Percentiles rank a stretch among this genome's conserved stretches.
Evolutionary conservation across 768 basidiomycete genomes (phyloP).

Genomic region (Tulasnella sp.): DNA sequence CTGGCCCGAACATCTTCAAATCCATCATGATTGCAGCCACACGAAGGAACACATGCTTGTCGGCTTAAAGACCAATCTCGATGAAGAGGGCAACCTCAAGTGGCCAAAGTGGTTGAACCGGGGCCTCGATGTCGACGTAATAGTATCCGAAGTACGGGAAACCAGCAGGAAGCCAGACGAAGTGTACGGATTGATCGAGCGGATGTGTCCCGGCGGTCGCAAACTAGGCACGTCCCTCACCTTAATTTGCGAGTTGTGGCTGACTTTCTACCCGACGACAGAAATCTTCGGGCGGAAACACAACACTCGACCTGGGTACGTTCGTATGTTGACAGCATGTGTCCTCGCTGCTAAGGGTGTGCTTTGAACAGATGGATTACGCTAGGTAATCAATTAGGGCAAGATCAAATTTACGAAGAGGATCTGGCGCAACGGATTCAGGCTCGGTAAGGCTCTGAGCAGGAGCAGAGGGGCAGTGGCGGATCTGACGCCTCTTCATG

Average conservation of each 20-base stretch:
- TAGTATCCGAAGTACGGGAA: constrained; percentile 93
- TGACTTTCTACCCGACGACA: constrained; percentile 11
- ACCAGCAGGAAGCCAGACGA: constrained; percentile 97
- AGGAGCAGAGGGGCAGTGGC: neutral
- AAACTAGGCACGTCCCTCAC: constrained; percentile 36
- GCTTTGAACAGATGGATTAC: constrained; percentile 61
- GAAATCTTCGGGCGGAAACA: constrained; percentile 97
- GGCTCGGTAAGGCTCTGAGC: constrained; percentile 38
- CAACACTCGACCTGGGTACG: constrained; percentile 79
- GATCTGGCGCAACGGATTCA: constrained; percentile 63
- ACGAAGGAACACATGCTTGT: constrained; percentile 98
- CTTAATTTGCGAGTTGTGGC: constrained; percentile 11
- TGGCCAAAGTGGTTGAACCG: constrained; percentile 78
- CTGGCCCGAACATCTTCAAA: neutral
- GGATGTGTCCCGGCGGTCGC: constrained; percentile 78
- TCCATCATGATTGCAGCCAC: constrained; percentile 32
- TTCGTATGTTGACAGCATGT: constrained; percentile 5
- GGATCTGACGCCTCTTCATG: neutral
- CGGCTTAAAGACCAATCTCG: constrained; percentile 75
- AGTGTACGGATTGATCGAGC: constrained; percentile 88
- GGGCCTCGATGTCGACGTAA: constrained; percentile 89
- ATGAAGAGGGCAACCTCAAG: constrained; percentile 49
- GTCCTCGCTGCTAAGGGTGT: neutral
- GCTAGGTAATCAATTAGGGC: constrained; percentile 79
- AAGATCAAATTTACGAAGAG: constrained; percentile 72